Conservation (phyloP, 1,284 basidiomycete species). For the Pisolithus thermaeus region DNA sequence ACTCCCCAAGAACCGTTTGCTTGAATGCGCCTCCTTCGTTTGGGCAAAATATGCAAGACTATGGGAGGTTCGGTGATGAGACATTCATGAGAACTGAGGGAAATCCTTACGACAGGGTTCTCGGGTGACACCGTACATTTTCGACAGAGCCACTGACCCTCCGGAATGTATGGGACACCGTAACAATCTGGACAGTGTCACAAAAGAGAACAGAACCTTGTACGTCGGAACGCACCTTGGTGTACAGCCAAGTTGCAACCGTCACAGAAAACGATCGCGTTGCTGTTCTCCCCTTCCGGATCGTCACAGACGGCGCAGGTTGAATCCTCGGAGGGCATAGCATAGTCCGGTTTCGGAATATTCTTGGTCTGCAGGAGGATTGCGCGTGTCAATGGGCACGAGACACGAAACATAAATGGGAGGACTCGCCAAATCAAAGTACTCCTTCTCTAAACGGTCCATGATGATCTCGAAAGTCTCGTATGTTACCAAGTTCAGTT, state of each 20-base stretch:
- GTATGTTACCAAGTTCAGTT: slow-evolving; percentile 69
- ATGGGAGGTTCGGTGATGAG: not conserved
- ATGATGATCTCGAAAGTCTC: slow-evolving; percentile 96
- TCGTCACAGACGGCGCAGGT: slow-evolving; percentile 98
- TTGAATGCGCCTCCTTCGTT: slow-evolving; percentile 99
- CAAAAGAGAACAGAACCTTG: slow-evolving; percentile 7
- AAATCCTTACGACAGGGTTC: slow-evolving; percentile 76
- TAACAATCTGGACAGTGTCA: slow-evolving; percentile 75
- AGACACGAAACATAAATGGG: not conserved
- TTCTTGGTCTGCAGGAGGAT: slow-evolving; percentile 69
- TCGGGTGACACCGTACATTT: slow-evolving; percentile 99
- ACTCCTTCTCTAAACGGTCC: slow-evolving; percentile 98
- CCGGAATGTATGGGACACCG: slow-evolving; percentile 98
- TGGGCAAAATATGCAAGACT: slow-evolving; percentile 93
- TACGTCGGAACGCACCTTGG: slow-evolving; percentile 60
- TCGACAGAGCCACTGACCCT: slow-evolving; percentile 98
- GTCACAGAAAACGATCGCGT: slow-evolving; percentile 99
- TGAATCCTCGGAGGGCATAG: slow-evolving; percentile 86
- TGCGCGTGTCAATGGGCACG: slow-evolving; percentile 1
- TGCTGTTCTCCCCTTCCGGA: slow-evolving; percentile 97
- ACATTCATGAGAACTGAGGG: not conserved
- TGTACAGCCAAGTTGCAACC: slow-evolving; percentile 99
- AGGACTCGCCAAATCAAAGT: slow-evolving; percentile 90
- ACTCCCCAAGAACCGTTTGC: slow-evolving; percentile 89
- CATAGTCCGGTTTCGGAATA: slow-evolving; percentile 79